Evolutionary conservation across 2,329 filamentous ascomycete genomes (phyloP).

Genomic region (Alternaria gaisen): DNA sequence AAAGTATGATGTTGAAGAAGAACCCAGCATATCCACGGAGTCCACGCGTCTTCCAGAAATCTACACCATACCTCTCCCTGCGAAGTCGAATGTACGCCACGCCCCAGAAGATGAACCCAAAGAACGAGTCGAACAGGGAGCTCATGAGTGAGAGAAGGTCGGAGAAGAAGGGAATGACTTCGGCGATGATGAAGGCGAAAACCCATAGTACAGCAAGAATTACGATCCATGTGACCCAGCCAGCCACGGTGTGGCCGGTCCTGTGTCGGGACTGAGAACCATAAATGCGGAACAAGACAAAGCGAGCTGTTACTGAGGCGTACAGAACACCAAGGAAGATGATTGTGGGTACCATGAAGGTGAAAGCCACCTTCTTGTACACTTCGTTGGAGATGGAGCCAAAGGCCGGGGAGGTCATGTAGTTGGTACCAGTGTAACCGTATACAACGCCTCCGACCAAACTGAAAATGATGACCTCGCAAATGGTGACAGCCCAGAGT

Average conservation of each 20-base stretch:
- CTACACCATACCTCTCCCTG: constrained; percentile 66
- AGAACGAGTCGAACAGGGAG: constrained; percentile 92
- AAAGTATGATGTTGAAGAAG: constrained; percentile 76
- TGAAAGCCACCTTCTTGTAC: constrained; percentile 89
- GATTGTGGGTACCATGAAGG: constrained; percentile 94
- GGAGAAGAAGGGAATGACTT: constrained; percentile 93
- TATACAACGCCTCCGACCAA: constrained; percentile 84
- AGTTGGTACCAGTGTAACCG: constrained; percentile 87
- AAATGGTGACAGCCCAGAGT: constrained; percentile 87
- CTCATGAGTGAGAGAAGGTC: constrained; percentile 78
- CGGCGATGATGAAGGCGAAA: constrained; percentile 89
- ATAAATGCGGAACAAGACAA: constrained; percentile 91
- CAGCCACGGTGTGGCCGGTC: constrained; percentile 79
- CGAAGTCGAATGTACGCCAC: constrained; percentile 82
- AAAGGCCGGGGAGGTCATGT: constrained; percentile 87
- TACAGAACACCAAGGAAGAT: constrained; percentile 93
- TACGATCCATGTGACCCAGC: constrained; percentile 79
- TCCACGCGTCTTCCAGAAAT: constrained; percentile 63
- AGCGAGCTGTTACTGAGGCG: constrained; percentile 86
- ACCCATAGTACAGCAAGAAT: constrained; percentile 82
- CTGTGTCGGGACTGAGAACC: constrained; percentile 77
- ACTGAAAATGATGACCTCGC: constrained; percentile 85
- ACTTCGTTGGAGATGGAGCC: constrained; percentile 77
- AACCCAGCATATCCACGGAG: constrained; percentile 64
- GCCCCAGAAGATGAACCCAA: constrained; percentile 96